phyloP scores from a whole-genome alignment of 306 rosid genomes.

The Carpinus viminea region DNA sequence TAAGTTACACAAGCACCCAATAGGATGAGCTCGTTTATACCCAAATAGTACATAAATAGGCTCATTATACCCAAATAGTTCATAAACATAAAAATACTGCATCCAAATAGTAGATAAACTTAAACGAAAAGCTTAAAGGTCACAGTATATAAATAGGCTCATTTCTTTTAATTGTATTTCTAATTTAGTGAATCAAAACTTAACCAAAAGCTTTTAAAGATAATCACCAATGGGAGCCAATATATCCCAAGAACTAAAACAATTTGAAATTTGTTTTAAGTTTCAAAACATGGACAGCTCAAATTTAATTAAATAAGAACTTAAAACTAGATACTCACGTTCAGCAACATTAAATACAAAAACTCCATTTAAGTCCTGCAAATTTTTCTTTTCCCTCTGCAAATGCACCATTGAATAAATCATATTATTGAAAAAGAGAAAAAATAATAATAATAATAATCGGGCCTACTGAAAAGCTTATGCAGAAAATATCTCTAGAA shows the following conservation, averaged over 20 bases:
- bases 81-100: not conserved
- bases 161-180: not conserved
- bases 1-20: not conserved
- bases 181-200: not conserved
- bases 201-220: not conserved
- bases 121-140: not conserved
- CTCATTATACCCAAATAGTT: not conserved
- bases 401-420: conserved; percentile 5
- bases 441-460: not conserved
- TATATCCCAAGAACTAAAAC: not conserved
- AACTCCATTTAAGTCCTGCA: conserved; percentile 77
- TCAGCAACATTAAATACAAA: conserved; percentile 71
- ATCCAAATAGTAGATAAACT: not conserved
- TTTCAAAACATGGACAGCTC: not conserved
- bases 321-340: conserved; percentile 56
- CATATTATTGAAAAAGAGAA: not conserved
- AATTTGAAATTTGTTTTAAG: not conserved
- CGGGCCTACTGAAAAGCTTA: not conserved
- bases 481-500: not conserved
- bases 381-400: conserved; percentile 82
- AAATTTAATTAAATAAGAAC: not conserved
- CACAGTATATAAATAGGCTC: not conserved
- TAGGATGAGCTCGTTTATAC: not conserved
- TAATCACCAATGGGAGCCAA: not conserved
- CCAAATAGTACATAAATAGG: not conserved